Conservation (phyloP, 257 asterid species). For the Fraxinus quadrangulata region DNA sequence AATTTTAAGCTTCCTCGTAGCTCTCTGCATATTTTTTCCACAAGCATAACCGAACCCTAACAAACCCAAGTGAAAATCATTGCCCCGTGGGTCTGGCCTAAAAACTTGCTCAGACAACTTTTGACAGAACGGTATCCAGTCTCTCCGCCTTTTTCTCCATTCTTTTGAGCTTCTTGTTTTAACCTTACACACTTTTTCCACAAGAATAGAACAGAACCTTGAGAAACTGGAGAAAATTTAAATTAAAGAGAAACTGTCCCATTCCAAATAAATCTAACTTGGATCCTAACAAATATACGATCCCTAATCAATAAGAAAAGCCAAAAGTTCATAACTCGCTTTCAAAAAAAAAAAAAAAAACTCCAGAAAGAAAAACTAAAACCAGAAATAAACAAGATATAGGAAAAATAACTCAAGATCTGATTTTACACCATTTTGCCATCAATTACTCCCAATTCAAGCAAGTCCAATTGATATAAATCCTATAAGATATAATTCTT, state of each 20-base stretch:
- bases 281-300: not conserved
- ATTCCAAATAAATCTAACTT: not conserved
- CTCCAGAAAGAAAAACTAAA: not conserved
- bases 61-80: not conserved
- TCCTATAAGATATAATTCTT: not conserved
- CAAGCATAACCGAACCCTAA: not conserved
- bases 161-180: not conserved
- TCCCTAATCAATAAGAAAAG: slow-evolving; percentile 1
- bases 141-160: not conserved
- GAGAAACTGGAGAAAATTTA: not conserved
- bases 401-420: not conserved
- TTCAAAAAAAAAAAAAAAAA: not conserved
- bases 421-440: not conserved
- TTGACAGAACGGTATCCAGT: not conserved
- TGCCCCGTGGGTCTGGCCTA: not conserved
- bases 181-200: not conserved
- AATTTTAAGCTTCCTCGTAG: not conserved
- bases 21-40: not conserved
- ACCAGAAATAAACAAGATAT: not conserved
- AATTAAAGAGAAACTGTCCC: not conserved
- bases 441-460: not conserved
- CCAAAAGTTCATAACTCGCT: not conserved
- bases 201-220: not conserved
- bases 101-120: not conserved
- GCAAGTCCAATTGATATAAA: not conserved